Percentiles rank a stretch among this genome's conserved stretches.
Conservation (phyloP, 805 yeast genomes). For the Starmerella lactis-condensi region DNA sequence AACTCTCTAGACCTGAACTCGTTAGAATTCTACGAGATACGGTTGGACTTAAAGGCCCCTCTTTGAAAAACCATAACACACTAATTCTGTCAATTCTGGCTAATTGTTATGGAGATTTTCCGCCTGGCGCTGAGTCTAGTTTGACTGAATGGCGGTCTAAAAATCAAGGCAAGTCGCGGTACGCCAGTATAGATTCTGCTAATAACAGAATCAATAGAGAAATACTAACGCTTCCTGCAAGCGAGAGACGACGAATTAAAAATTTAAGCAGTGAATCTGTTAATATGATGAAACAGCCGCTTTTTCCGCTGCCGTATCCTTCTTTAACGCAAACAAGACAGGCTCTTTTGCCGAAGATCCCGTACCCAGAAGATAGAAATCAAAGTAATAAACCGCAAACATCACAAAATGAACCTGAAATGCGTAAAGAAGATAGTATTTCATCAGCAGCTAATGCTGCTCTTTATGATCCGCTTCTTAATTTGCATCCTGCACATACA, state of each 20-base stretch:
- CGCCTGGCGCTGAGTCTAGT: slow-evolving; percentile 32
- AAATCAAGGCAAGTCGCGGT: slow-evolving; percentile 26
- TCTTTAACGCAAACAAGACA: slow-evolving; percentile 25
- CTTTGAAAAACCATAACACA: slow-evolving; percentile 58
- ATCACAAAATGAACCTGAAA: slow-evolving; percentile 1
- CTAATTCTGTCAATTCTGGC: slow-evolving; percentile 65
- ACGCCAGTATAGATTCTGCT: slow-evolving; percentile 31
- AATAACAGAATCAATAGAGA: slow-evolving; percentile 70
- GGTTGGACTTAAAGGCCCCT: slow-evolving; percentile 25
- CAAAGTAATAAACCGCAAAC: neutral
- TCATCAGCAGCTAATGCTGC: neutral
- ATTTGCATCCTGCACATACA: slow-evolving; percentile 18
- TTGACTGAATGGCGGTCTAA: slow-evolving; percentile 24
- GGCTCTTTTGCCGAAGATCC: slow-evolving; percentile 65
- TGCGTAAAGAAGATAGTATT: neutral
- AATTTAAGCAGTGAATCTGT: slow-evolving; percentile 61
- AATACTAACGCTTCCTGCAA: slow-evolving; percentile 65
- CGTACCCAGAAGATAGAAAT: slow-evolving; percentile 31
- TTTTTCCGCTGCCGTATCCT: slow-evolving; percentile 20
- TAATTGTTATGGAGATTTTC: slow-evolving; percentile 61
- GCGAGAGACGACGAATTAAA: slow-evolving; percentile 72
- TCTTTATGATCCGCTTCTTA: slow-evolving; percentile 10
- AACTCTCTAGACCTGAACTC: slow-evolving; percentile 58
- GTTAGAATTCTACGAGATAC: slow-evolving; percentile 39
- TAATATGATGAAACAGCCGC: slow-evolving; percentile 32